Conservation (phyloP, 257 asterid genomes). For the Petunia axillaris region DNA sequence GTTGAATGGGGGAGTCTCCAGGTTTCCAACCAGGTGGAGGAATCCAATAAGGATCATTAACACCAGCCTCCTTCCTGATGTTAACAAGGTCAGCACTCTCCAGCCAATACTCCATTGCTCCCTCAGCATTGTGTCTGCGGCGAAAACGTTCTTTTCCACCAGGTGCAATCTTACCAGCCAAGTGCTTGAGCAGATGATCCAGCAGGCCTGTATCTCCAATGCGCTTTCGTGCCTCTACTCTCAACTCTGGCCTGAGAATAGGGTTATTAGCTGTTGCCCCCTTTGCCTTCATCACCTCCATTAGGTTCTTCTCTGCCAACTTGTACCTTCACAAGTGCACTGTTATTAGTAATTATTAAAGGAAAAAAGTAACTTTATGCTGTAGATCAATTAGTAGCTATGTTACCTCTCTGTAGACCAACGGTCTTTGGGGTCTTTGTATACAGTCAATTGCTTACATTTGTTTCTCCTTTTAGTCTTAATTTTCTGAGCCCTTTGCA, state of each 20-base stretch:
- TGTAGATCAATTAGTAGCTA: background rate
- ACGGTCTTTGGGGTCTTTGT: slow-evolving; percentile 78
- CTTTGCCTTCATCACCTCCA: slow-evolving; percentile 82
- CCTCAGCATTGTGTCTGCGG: slow-evolving; percentile 90
- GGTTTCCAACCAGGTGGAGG: slow-evolving; percentile 97
- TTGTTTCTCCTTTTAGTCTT: slow-evolving; percentile 42
- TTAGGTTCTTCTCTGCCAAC: slow-evolving; percentile 71
- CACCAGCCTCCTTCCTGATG: slow-evolving; percentile 81
- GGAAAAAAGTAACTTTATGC: background rate
- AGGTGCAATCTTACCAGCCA: slow-evolving; percentile 95
- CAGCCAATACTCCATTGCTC: slow-evolving; percentile 98
- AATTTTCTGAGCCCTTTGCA: slow-evolving; percentile 45
- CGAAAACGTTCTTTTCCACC: slow-evolving; percentile 71
- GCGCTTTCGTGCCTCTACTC: slow-evolving; percentile 88
- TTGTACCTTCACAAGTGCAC: slow-evolving; percentile 60
- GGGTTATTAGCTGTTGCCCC: slow-evolving; percentile 70
- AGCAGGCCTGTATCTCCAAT: slow-evolving; percentile 92
- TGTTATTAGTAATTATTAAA: background rate
- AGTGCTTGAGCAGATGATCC: slow-evolving; percentile 93
- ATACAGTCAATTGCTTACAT: slow-evolving; percentile 52
- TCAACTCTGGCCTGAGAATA: slow-evolving; percentile 76
- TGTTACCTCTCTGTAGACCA: slow-evolving; percentile 91
- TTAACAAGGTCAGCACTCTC: slow-evolving; percentile 82
- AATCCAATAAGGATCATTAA: slow-evolving; percentile 84
- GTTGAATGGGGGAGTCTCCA: slow-evolving; percentile 92